Percentiles rank a stretch among this genome's conserved stretches.
Evolutionary conservation across 2,329 filamentous ascomycete species (phyloP).

Genomic region (Coniochaeta pulveracea): DNA sequence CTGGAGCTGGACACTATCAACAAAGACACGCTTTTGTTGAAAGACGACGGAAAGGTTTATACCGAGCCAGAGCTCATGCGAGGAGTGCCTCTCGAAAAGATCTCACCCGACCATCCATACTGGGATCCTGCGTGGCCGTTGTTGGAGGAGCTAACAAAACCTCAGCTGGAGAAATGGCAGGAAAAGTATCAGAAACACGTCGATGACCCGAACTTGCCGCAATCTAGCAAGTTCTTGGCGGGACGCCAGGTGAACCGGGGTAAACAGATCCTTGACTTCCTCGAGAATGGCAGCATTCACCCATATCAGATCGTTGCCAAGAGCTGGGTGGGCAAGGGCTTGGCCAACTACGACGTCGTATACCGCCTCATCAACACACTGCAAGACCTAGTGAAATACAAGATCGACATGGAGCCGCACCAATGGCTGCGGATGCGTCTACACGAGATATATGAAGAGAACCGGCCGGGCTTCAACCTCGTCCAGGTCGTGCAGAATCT

Average conservation of each 20-base stretch:
- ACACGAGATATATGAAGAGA: conserved; percentile 31
- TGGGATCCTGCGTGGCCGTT: conserved; percentile 44
- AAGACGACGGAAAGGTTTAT: conserved; percentile 36
- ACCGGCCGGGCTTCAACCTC: conserved; percentile 37
- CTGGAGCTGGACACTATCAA: conserved; percentile 28
- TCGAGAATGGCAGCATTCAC: conserved; percentile 37
- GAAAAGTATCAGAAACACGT: conserved; percentile 30
- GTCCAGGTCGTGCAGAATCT: conserved; percentile 39
- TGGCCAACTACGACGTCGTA: conserved; percentile 44
- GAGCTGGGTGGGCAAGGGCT: conserved; percentile 30
- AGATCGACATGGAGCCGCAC: conserved; percentile 37
- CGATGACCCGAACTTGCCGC: conserved; percentile 18
- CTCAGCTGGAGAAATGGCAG: conserved; percentile 33
- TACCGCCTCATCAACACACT: conserved; percentile 43
- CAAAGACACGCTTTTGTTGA: conserved; percentile 29
- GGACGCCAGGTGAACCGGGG: conserved; percentile 46
- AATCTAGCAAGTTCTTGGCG: conserved; percentile 38
- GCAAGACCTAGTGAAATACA: conserved; percentile 40
- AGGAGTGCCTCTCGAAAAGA: conserved; percentile 41
- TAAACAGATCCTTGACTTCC: conserved; percentile 37
- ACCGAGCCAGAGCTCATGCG: conserved; percentile 38
- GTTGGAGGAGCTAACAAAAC: conserved; percentile 28
- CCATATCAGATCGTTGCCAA: conserved; percentile 46
- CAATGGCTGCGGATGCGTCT: conserved; percentile 48
- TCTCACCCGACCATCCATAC: conserved; percentile 37